Percentiles rank a stretch among this genome's conserved stretches.
These are phyloP conservation scores for Lasiodiplodia sp. DNA, from an alignment of 2,329 filamentous ascomycete species.

Conservation along the genomic window DNA sequence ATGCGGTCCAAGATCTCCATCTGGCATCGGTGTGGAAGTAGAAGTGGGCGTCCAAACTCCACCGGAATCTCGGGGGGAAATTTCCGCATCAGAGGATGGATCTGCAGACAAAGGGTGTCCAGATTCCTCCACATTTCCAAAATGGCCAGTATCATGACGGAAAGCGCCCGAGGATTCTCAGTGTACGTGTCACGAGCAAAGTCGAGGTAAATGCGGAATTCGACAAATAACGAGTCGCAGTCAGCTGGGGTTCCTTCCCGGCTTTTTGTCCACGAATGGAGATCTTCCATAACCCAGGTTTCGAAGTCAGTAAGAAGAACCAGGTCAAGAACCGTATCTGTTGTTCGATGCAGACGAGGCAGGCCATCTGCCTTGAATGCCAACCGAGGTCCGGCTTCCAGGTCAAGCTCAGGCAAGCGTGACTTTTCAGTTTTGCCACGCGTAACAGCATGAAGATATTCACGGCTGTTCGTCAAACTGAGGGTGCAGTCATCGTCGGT, in stretches of 20 bases:
- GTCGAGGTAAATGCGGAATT: conserved; percentile 32
- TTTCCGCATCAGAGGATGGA: conserved; percentile 52
- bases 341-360: conserved; percentile 14
- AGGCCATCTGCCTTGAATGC: conserved; percentile 29
- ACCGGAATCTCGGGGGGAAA: conserved; percentile 57
- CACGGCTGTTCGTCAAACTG: background rate
- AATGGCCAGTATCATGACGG: conserved; percentile 63
- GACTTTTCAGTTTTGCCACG: background rate
- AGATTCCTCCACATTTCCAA: conserved; percentile 67
- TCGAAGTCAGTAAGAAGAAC: conserved; percentile 54
- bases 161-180: conserved; percentile 55
- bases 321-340: background rate
- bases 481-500: background rate
- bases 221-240: conserved; percentile 38
- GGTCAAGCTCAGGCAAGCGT: too few relatives aligned
- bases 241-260: conserved; percentile 31
- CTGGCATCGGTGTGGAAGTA: conserved; percentile 54
- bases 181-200: conserved; percentile 42
- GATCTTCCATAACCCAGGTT: conserved; percentile 55
- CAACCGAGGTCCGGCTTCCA: background rate
- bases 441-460: background rate
- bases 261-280: conserved; percentile 50
- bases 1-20: conserved; percentile 55
- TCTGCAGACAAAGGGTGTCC: conserved; percentile 55
- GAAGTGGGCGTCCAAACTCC: conserved; percentile 52